phyloP scores from a whole-genome alignment of 805 yeast genomes.

The Maudiozyma barnettii region DNA sequence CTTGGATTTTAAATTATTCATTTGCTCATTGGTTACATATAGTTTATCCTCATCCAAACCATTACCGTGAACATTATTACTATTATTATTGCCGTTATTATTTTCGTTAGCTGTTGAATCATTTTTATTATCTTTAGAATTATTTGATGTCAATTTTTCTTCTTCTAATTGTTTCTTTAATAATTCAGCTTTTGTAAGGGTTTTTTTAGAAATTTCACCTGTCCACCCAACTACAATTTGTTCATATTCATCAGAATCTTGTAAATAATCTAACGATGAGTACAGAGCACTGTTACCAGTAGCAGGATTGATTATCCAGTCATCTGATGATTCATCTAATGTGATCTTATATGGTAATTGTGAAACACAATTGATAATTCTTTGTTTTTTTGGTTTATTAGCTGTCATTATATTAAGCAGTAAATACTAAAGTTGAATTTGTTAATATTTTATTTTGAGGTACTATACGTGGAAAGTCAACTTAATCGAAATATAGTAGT shows the following conservation, averaged over 20 bases:
- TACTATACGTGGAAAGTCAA: too few species aligned
- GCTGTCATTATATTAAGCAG: too few species aligned
- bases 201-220: slow-evolving; percentile 54
- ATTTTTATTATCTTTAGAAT: neutral
- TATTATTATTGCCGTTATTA: slow-evolving; percentile 28
- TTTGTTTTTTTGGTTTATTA: slow-evolving; percentile 19
- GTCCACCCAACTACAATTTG: slow-evolving; percentile 91
- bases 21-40: slow-evolving; percentile 48
- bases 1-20: slow-evolving; percentile 27
- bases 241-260: slow-evolving; percentile 67
- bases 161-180: slow-evolving; percentile 2
- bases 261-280: slow-evolving; percentile 58
- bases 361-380: slow-evolving; percentile 30
- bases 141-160: neutral
- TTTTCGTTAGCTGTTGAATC: neutral
- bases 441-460: too few species aligned
- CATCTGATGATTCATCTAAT: slow-evolving; percentile 22
- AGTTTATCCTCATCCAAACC: slow-evolving; percentile 44
- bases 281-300: slow-evolving; percentile 82
- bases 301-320: slow-evolving; percentile 52
- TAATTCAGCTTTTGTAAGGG: neutral
- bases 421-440: too few species aligned
- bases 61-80: neutral
- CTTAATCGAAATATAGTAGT: too few species aligned
- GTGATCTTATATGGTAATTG: slow-evolving; percentile 30